A percentile compares a stretch with the other conserved stretches of the same genome.
Evolutionary conservation across 768 basidiomycete species (phyloP).

Genomic region (Russula griseocarnosa): DNA sequence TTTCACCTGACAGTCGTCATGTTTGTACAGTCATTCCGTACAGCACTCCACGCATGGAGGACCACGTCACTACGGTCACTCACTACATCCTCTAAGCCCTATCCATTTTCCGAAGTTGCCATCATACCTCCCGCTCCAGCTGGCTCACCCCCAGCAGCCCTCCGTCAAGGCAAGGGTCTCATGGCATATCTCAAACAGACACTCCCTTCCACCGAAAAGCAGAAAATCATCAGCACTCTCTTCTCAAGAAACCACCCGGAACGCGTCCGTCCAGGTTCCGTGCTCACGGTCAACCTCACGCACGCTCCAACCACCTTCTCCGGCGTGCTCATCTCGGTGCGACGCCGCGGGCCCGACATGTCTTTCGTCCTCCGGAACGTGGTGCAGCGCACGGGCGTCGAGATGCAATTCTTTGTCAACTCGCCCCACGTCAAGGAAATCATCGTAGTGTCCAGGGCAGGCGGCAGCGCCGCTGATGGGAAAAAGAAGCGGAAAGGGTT

Average conservation of each 20-base stretch:
- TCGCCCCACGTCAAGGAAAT: constrained; percentile 88
- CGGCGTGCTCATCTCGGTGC: constrained; percentile 80
- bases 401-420: constrained; percentile 85
- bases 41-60: constrained; percentile 6
- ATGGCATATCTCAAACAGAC: constrained; percentile 69
- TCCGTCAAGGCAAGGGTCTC: constrained; percentile 68
- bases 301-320: constrained; percentile 82
- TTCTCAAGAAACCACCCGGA: constrained; percentile 69
- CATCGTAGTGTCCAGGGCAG: constrained; percentile 49
- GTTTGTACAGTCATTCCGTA: constrained; percentile 16
- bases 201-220: constrained; percentile 64
- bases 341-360: constrained; percentile 80
- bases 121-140: constrained; percentile 48
- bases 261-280: constrained; percentile 77
- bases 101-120: constrained; percentile 73
- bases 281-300: constrained; percentile 72
- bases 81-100: constrained; percentile 32
- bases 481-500: constrained; percentile 44
- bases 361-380: constrained; percentile 89
- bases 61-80: constrained; percentile 7
- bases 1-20: neutral
- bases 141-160: constrained; percentile 42
- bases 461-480: neutral
- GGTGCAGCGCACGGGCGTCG: constrained; percentile 85
- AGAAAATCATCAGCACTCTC: constrained; percentile 57